Conservation (phyloP, 805 yeast species). For the Lipomyces lipofer region DNA sequence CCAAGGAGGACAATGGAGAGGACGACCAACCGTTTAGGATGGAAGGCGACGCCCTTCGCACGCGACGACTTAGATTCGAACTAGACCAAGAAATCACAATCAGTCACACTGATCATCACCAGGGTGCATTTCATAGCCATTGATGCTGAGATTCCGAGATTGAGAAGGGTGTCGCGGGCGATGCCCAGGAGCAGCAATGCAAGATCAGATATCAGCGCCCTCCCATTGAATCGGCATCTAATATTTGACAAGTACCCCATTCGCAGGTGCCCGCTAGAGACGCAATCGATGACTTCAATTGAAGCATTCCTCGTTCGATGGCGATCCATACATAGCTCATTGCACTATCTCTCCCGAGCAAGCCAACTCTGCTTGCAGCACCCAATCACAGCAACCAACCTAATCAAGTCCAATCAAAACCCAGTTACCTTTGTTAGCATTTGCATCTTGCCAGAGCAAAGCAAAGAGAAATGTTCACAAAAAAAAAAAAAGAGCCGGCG, state of each 20-base stretch:
- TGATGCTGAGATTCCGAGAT: background rate
- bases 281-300: background rate
- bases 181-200: background rate
- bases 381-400: background rate
- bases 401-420: background rate
- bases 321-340: too few relatives aligned
- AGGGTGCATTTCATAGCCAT: background rate
- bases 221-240: background rate
- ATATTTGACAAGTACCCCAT: slow-evolving; percentile 15
- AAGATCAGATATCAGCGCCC: background rate
- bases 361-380: background rate
- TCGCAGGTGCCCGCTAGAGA: background rate
- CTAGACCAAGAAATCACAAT: slow-evolving; percentile 42
- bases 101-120: background rate
- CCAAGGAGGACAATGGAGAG: background rate
- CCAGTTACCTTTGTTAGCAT: slow-evolving; percentile 68
- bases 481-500: background rate
- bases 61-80: slow-evolving; percentile 97
- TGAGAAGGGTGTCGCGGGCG: background rate
- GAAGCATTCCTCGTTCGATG: background rate
- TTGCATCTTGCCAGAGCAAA: slow-evolving; percentile 54
- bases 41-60: slow-evolving; percentile 97
- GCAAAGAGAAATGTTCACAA: slow-evolving; percentile 4
- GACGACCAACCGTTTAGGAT: slow-evolving; percentile 64
- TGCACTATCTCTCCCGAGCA: too few relatives aligned